Conservation (phyloP, 2,329 filamentous ascomycete genomes). For the Ilyonectria mors-panacis region DNA sequence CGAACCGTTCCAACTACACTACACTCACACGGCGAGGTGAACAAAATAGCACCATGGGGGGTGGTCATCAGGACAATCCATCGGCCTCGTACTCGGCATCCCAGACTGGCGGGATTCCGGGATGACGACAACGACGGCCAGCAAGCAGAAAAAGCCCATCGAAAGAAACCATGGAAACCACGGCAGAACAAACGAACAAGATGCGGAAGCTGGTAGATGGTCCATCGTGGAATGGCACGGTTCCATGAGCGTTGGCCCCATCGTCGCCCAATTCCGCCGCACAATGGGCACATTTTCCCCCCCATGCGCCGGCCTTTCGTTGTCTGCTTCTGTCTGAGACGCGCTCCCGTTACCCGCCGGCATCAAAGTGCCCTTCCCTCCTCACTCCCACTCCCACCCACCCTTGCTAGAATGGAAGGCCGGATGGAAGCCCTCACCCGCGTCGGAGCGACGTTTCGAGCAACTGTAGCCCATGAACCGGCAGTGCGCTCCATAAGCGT, state of each 20-base stretch:
- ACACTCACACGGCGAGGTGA: background rate
- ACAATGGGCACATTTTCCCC: constrained; percentile 36
- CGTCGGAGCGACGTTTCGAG: constrained; percentile 6
- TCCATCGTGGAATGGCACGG: constrained; percentile 21
- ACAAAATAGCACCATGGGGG: background rate
- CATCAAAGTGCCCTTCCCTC: background rate
- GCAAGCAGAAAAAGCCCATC: background rate
- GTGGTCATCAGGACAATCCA: background rate
- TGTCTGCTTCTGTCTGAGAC: constrained; percentile 14
- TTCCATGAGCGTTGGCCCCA: constrained; percentile 20
- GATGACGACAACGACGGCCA: background rate
- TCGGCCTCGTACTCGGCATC: constrained; percentile 3
- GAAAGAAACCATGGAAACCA: background rate
- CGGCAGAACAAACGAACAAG: background rate
- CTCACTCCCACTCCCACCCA: background rate
- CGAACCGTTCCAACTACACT: background rate
- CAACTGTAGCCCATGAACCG: background rate
- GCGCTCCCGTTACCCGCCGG: constrained; percentile 8
- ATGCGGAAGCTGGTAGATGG: constrained; percentile 6
- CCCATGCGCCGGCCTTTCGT: background rate
- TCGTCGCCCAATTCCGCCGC: constrained; percentile 34
- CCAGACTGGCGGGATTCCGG: background rate
- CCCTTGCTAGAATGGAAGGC: background rate
- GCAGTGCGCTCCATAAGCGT: constrained; percentile 10
- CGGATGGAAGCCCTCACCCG: constrained; percentile 7